Evolutionary conservation across 2,329 filamentous ascomycete species (phyloP).

Genomic region (Beauveria rudraprayagi): DNA sequence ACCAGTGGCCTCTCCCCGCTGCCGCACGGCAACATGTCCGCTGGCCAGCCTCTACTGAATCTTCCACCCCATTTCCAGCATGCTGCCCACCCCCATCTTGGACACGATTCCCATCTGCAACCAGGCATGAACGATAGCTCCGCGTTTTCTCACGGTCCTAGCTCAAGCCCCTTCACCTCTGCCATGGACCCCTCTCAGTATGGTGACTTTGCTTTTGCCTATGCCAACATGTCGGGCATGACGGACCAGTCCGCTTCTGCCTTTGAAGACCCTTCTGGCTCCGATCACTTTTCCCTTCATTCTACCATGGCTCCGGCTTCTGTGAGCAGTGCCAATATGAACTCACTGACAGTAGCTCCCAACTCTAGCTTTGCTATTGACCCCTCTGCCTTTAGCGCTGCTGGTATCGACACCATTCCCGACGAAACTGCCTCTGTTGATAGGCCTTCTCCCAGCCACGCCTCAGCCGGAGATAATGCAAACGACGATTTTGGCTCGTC

Average conservation of each 20-base stretch:
- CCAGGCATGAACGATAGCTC: background rate
- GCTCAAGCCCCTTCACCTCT: background rate
- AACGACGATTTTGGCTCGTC: conserved; percentile 52
- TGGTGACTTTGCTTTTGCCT: conserved; percentile 45
- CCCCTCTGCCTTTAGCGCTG: conserved; percentile 17
- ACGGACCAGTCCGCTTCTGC: conserved; percentile 27
- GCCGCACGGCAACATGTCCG: conserved; percentile 23
- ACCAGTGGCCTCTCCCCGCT: conserved; percentile 1
- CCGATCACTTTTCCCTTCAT: conserved; percentile 29
- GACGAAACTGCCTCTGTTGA: conserved; percentile 36
- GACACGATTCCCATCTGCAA: background rate
- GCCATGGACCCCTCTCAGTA: conserved; percentile 43
- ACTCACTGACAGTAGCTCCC: conserved; percentile 14
- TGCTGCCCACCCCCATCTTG: conserved; percentile 19
- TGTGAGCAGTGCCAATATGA: conserved; percentile 9
- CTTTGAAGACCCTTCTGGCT: conserved; percentile 22
- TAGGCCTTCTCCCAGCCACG: conserved; percentile 34
- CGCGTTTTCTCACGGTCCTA: background rate
- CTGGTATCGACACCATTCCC: conserved; percentile 30
- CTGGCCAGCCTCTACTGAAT: conserved; percentile 21
- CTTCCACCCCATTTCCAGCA: conserved; percentile 21
- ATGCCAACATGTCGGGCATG: conserved; percentile 32
- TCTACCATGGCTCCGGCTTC: conserved; percentile 13
- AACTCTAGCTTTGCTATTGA: conserved; percentile 16
- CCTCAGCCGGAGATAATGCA: conserved; percentile 44